Evolutionary conservation across 768 basidiomycete genomes (phyloP), one percentile per base, ranked within the genome.

Genomic region (Mrakia blollopis): DNA sequence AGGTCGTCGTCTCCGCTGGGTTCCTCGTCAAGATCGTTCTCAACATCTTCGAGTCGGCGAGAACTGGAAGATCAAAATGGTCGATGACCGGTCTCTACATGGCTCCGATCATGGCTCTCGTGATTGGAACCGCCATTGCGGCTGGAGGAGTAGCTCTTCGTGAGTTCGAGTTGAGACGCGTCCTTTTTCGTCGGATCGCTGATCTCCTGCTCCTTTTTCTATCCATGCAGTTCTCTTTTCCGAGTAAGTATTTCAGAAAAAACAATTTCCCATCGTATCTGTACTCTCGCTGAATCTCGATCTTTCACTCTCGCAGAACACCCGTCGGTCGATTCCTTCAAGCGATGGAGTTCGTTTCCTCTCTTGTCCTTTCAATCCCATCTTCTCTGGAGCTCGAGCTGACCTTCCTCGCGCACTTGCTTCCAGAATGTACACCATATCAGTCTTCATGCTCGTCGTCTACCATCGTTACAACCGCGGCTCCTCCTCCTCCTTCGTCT

Each of bases 271-370:
- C 32, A 30, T 30, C 63, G 11, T 1, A 13, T 10, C 32, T 8
- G 7, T 13, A n/a, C n/a, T n/a, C n/a, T n/a, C n/a, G 23, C 21
- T 60, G 60, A 54, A 1, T 32, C 18, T 5, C 10, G 1, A 14
- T 57, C 57, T n/a, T n/a, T 9, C 57, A 9, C 18, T 7, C 21
- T 7, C 6, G 0, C 54, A 69, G 68, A 39, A 75, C 74, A 14
- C 74, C 74, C 25, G 68, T 75, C 74, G 74, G 74, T 30, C 74
- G 74, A 23, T 57, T 75, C 57, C 74, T 75, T 21, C 54, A 60
- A 16, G 67, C 62, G 11, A n/a, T 70, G 54, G 37, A 57, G 18
- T 54, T 68, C 68, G 65, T 68, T 44, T n/a, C n/a, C 44, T 44
- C 5, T 23, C 18, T 41, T 6, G 6, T 7, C 16, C 39, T 23